These are phyloP conservation scores for Vigna trinervia DNA, from an alignment of 306 rosid genomes.

Conservation along the genomic window DNA sequence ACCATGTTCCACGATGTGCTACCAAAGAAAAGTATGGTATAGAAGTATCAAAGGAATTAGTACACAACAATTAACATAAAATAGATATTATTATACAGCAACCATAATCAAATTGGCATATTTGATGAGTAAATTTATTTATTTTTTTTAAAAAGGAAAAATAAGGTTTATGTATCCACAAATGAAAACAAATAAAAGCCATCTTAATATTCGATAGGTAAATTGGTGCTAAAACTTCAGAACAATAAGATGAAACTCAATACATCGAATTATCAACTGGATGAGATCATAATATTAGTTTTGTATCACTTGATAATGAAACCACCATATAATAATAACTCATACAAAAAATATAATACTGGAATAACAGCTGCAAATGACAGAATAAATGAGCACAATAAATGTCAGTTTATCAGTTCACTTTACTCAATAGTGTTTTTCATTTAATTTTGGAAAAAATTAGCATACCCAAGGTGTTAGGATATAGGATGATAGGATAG, in stretches of 20 bases:
- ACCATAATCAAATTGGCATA: slow-evolving; percentile 10
- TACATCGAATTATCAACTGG: slow-evolving; percentile 14
- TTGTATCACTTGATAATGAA: slow-evolving; percentile 8
- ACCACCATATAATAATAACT: slow-evolving; percentile 24
- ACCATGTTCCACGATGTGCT: slow-evolving; percentile 91
- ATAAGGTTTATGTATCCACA: background rate
- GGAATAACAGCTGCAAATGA: slow-evolving; percentile 27
- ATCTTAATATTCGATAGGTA: slow-evolving; percentile 25
- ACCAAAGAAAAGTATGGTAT: slow-evolving; percentile 43
- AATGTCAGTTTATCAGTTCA: slow-evolving; percentile 13
- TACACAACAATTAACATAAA: slow-evolving; percentile 12
- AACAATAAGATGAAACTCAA: slow-evolving; percentile 20
- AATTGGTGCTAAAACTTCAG: slow-evolving; percentile 19
- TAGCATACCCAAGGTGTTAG: background rate
- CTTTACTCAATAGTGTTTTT: background rate
- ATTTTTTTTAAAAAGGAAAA: too few species aligned
- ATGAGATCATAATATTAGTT: slow-evolving; percentile 1
- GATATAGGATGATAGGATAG: too few species aligned
- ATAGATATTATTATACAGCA: slow-evolving; percentile 31
- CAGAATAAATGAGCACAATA: background rate
- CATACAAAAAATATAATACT: background rate
- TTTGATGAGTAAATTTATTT: background rate
- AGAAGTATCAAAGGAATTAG: slow-evolving; percentile 30
- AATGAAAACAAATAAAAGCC: slow-evolving; percentile 20
- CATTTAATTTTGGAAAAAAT: background rate